Percentiles rank a stretch among this genome's conserved stretches.
These are phyloP conservation scores for Nitzschia sp. DNA, from an alignment of 108 stramenopile genomes.

Conservation along the genomic window DNA sequence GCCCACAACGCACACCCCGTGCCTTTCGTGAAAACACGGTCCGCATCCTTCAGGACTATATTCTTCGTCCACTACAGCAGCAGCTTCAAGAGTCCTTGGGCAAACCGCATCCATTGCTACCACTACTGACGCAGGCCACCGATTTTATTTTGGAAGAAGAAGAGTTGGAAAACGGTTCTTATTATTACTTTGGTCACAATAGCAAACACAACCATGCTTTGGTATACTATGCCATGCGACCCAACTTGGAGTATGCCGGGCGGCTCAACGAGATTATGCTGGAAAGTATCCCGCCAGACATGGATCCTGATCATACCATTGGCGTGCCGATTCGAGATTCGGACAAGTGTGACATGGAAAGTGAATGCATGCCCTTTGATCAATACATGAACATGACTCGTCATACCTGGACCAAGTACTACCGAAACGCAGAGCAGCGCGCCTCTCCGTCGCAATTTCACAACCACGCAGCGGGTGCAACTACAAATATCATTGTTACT, in stretches of 20 bases:
- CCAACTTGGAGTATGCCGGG: slow-evolving; percentile 17
- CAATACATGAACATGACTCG: slow-evolving; percentile 37
- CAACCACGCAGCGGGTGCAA: not conserved
- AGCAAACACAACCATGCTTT: slow-evolving; percentile 29
- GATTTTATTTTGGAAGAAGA: slow-evolving; percentile 14
- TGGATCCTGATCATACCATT: slow-evolving; percentile 23
- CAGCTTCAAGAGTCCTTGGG: not conserved
- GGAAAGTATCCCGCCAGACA: slow-evolving; percentile 13
- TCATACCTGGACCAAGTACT: slow-evolving; percentile 20
- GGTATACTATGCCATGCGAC: slow-evolving; percentile 42
- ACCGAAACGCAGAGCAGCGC: not conserved
- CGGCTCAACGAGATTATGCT: slow-evolving; percentile 19
- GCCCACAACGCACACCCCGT: slow-evolving; percentile 26
- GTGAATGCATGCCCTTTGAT: slow-evolving; percentile 46
- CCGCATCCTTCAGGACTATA: not conserved
- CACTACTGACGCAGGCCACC: not conserved
- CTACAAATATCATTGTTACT: slow-evolving; percentile 37
- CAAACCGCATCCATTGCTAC: slow-evolving; percentile 2
- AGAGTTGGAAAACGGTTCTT: not conserved
- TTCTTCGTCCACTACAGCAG: slow-evolving; percentile 15
- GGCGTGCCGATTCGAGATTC: slow-evolving; percentile 55
- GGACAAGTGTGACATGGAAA: slow-evolving; percentile 50
- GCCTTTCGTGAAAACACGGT: slow-evolving; percentile 4
- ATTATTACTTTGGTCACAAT: slow-evolving; percentile 23
- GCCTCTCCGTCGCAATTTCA: not conserved